phyloP scores from a whole-genome alignment of 306 rosid species.

The Dryas alaskensis region DNA sequence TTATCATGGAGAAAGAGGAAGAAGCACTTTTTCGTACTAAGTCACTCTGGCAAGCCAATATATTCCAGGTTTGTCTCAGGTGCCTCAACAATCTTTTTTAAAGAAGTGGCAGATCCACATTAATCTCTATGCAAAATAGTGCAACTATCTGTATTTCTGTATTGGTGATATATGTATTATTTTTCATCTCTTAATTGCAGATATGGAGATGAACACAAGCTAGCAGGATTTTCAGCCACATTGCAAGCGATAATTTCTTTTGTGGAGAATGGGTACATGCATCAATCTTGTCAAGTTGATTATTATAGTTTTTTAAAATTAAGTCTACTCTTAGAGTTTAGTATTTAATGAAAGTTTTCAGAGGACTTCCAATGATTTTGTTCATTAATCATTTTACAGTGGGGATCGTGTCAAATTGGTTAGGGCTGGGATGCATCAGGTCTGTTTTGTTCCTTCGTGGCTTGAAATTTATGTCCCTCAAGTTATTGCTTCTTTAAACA shows the following conservation, averaged over 20 bases:
- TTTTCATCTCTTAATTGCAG: conserved; percentile 38
- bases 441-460: conserved; percentile 35
- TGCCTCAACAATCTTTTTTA: conserved; percentile 18
- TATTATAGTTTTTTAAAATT: not conserved
- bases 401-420: conserved; percentile 77
- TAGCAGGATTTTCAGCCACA: conserved; percentile 97
- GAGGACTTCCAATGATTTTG: conserved; percentile 22
- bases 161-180: conserved; percentile 18
- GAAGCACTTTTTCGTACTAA: conserved; percentile 81
- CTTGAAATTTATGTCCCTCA: conserved; percentile 14
- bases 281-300: conserved; percentile 27
- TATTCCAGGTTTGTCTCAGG: conserved; percentile 69
- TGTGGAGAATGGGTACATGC: conserved; percentile 77
- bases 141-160: conserved; percentile 13
- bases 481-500: not conserved
- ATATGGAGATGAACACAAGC: conserved; percentile 93
- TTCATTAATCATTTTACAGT: conserved; percentile 40
- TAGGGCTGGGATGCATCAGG: conserved; percentile 96
- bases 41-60: conserved; percentile 94
- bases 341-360: conserved; percentile 14
- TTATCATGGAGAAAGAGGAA: conserved; percentile 93
- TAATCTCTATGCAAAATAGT: conserved; percentile 3
- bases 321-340: not conserved
- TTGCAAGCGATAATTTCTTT: conserved; percentile 96
- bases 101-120: conserved; percentile 15